Conservation (phyloP, 495 filamentous ascomycete genomes). For the Neurospora sp. region DNA sequence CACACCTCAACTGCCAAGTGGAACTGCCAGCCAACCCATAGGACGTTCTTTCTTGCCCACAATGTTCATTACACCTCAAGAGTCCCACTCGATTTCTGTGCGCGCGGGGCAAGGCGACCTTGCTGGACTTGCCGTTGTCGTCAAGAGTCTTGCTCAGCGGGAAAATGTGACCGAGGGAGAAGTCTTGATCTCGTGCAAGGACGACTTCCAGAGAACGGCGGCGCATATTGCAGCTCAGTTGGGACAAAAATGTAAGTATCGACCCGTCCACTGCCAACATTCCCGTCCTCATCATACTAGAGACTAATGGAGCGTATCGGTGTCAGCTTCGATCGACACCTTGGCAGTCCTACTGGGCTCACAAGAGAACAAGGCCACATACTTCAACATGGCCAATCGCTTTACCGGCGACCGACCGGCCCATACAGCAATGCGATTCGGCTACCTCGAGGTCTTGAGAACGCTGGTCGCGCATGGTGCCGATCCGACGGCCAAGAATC, state of each 20-base stretch:
- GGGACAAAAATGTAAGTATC: constrained; percentile 11
- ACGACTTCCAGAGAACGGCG: constrained; percentile 22
- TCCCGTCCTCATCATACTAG: background rate
- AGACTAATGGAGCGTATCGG: background rate
- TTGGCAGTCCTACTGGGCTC: constrained; percentile 11
- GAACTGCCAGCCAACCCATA: background rate
- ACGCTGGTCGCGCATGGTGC: constrained; percentile 16
- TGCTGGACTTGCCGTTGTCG: constrained; percentile 4
- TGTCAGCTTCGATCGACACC: constrained; percentile 16
- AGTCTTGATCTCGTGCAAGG: constrained; percentile 17
- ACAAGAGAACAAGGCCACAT: constrained; percentile 5
- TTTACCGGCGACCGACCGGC: constrained; percentile 20
- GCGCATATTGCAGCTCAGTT: constrained; percentile 21
- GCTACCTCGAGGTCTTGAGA: constrained; percentile 15
- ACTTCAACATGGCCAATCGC: constrained; percentile 24
- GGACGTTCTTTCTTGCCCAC: background rate
- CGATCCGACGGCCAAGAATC: constrained; percentile 20
- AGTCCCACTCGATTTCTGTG: constrained; percentile 16
- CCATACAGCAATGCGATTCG: constrained; percentile 21
- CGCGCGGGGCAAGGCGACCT: constrained; percentile 18
- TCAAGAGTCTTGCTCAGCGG: constrained; percentile 13
- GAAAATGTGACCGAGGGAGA: constrained; percentile 10
- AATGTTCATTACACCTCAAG: constrained; percentile 15
- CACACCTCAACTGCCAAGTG: background rate
- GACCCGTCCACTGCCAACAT: background rate